Conservation (phyloP, 352 stramenopile genomes). For the Pythium brassicae region DNA sequence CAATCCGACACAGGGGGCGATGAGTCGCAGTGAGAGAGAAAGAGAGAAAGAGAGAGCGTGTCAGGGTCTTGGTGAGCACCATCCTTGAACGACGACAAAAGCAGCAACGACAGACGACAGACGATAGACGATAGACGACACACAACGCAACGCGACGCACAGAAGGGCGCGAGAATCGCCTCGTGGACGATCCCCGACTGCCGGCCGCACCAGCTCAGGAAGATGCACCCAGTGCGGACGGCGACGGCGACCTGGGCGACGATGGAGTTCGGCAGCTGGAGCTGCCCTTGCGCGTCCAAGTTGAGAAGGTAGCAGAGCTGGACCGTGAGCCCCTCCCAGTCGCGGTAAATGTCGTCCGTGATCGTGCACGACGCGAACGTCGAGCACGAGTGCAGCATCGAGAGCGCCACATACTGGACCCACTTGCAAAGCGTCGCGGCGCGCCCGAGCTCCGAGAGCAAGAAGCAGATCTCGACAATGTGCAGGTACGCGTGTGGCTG, state of each 20-base stretch:
- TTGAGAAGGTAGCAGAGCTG: conserved; percentile 78
- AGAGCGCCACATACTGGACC: conserved; percentile 76
- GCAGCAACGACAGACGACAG: background rate
- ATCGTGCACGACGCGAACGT: conserved; percentile 77
- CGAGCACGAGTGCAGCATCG: conserved; percentile 74
- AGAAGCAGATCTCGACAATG: conserved; percentile 78
- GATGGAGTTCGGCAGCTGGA: conserved; percentile 45
- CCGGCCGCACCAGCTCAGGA: conserved; percentile 70
- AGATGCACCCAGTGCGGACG: conserved; percentile 69
- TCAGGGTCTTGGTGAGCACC: background rate
- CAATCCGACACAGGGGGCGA: too few species aligned
- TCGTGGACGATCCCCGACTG: conserved; percentile 57
- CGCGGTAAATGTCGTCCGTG: conserved; percentile 70
- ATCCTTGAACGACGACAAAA: too few species aligned
- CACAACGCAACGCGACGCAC: conserved; percentile 18
- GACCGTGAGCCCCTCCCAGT: conserved; percentile 81
- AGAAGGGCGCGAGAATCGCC: conserved; percentile 58
- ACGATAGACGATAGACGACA: background rate
- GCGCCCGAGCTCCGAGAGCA: conserved; percentile 60
- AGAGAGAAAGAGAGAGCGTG: background rate
- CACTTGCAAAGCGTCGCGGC: conserved; percentile 62
- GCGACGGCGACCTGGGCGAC: conserved; percentile 58
- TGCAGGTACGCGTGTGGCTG: conserved; percentile 79
- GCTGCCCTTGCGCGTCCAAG: conserved; percentile 51
- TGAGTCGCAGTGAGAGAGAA: background rate